These are phyloP conservation scores for Halophytophthora polymorphica DNA, from an alignment of 352 stramenopile species.

Conservation along the genomic window DNA sequence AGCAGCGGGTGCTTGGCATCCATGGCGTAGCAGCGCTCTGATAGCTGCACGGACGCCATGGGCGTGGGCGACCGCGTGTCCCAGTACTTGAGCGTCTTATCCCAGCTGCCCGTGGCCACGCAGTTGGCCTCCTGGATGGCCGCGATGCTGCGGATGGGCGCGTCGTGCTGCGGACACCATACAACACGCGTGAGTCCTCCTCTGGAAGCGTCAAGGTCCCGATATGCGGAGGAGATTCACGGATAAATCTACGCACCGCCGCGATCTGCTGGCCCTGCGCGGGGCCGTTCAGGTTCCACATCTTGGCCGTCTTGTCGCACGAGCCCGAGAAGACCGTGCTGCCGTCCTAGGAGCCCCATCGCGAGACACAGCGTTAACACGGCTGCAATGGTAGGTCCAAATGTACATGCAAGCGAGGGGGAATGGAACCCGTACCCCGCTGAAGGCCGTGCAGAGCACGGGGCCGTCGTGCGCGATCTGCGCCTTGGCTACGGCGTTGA, in stretches of 20 bases:
- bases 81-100: conserved; percentile 97
- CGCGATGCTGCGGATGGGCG: conserved; percentile 87
- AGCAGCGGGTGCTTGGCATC: conserved; percentile 92
- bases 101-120: conserved; percentile 93
- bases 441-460: conserved; percentile 92
- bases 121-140: conserved; percentile 85
- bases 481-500: conserved; percentile 75
- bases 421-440: conserved; percentile 36
- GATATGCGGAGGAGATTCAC: background rate
- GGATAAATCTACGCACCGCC: conserved; percentile 36
- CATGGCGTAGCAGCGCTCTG: conserved; percentile 93
- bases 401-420: background rate
- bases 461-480: conserved; percentile 88
- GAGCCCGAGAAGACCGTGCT: conserved; percentile 91
- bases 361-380: conserved; percentile 2
- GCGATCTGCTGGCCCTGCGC: conserved; percentile 75
- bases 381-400: conserved; percentile 3
- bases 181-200: conserved; percentile 4
- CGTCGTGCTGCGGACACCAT: conserved; percentile 85
- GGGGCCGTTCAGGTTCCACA: conserved; percentile 90
- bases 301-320: conserved; percentile 94
- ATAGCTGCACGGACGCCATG: conserved; percentile 88
- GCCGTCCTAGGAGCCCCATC: conserved; percentile 70
- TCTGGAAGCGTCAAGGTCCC: background rate
- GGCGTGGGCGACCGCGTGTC: conserved; percentile 89